These are phyloP conservation scores for Candida parachauliodes DNA, from an alignment of 805 yeast genomes.

Conservation along the genomic window DNA sequence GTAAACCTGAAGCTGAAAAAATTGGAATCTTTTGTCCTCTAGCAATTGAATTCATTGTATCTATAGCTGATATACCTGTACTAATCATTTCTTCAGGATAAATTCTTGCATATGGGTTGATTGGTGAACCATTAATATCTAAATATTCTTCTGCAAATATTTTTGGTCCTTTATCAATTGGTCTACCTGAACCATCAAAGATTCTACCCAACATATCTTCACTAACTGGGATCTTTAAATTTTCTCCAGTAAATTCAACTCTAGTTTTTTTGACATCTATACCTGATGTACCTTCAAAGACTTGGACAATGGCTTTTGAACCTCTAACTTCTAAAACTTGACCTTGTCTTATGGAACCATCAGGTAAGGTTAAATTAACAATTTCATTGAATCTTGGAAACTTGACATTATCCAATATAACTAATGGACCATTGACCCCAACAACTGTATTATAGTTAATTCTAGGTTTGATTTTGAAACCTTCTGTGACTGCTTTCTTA, in stretches of 20 bases:
- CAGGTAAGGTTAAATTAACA: slow-evolving; percentile 94
- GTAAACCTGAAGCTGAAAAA: slow-evolving; percentile 98
- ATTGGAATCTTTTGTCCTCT: slow-evolving; percentile 99
- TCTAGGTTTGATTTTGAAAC: slow-evolving; percentile 89
- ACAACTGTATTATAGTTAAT: slow-evolving; percentile 93
- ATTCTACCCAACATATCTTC: slow-evolving; percentile 98
- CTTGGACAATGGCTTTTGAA: slow-evolving; percentile 95
- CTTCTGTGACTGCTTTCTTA: slow-evolving; percentile 88
- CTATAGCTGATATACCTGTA: slow-evolving; percentile 97
- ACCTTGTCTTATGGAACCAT: slow-evolving; percentile 92
- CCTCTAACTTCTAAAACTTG: slow-evolving; percentile 98
- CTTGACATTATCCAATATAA: slow-evolving; percentile 52
- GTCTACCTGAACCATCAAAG: slow-evolving; percentile 98
- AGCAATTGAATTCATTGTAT: slow-evolving; percentile 99
- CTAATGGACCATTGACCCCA: slow-evolving; percentile 98
- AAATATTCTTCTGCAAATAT: slow-evolving; percentile 97
- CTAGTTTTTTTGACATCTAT: slow-evolving; percentile 97
- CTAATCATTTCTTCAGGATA: slow-evolving; percentile 99
- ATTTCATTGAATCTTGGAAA: slow-evolving; percentile 84
- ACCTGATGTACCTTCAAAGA: slow-evolving; percentile 98
- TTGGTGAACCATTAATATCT: slow-evolving; percentile 98
- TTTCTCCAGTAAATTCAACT: slow-evolving; percentile 96
- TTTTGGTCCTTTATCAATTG: slow-evolving; percentile 97
- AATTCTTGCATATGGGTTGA: slow-evolving; percentile 96
- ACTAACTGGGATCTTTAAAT: slow-evolving; percentile 87